Conservation (phyloP, 169 alveolate genomes). For the Plasmodium gallinaceum region DNA sequence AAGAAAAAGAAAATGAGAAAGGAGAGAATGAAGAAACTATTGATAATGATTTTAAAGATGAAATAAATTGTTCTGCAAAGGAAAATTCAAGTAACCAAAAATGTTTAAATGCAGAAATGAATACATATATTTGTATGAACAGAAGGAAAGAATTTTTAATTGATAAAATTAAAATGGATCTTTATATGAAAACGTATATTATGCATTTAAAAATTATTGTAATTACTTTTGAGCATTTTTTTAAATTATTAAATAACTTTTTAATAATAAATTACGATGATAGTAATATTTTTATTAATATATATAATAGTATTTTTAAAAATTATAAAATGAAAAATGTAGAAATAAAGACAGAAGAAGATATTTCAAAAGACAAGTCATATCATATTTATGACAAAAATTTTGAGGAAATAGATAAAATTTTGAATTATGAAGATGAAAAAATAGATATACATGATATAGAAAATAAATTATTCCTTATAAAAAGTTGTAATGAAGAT, state of each 20-base stretch:
- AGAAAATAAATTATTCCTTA: conserved; percentile 40
- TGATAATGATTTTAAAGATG: background rate
- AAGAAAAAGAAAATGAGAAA: conserved; percentile 3
- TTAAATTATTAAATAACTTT: conserved; percentile 57
- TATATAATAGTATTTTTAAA: conserved; percentile 72
- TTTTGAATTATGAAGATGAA: conserved; percentile 47
- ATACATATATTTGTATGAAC: background rate
- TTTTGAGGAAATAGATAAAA: conserved; percentile 55
- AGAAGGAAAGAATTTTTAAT: conserved; percentile 23
- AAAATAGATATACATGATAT: conserved; percentile 32
- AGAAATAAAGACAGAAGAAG: conserved; percentile 56
- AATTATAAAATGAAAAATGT: conserved; percentile 34
- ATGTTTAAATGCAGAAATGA: background rate
- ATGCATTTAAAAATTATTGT: conserved; percentile 73
- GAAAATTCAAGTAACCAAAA: background rate
- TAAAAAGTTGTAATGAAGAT: conserved; percentile 30
- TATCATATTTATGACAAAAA: conserved; percentile 38
- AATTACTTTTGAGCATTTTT: conserved; percentile 72
- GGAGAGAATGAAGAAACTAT: background rate
- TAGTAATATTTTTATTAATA: conserved; percentile 37
- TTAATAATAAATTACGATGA: conserved; percentile 53
- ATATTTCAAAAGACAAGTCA: conserved; percentile 16
- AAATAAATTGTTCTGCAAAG: background rate
- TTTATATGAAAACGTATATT: conserved; percentile 63
- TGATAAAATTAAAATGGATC: conserved; percentile 40